phyloP scores from a whole-genome alignment of 306 rosid species.

The Ormosia emarginata region DNA sequence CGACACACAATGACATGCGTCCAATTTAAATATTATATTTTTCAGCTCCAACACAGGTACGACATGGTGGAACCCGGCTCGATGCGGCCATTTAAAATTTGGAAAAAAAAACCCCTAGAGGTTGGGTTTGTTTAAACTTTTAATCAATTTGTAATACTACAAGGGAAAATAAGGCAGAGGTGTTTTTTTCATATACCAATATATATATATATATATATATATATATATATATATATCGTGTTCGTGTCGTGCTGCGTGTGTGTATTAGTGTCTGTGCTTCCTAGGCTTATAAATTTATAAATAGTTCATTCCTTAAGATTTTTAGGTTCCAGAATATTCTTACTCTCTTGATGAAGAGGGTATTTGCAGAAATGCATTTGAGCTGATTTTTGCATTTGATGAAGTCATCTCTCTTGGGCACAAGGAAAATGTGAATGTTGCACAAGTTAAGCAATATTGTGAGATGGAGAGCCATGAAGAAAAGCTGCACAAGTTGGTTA shows the following conservation, averaged over 20 bases:
- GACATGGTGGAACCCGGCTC: not conserved
- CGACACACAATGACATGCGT: not conserved
- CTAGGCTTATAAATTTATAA: not conserved
- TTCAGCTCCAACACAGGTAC: not conserved
- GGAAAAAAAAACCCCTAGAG: too few relatives aligned
- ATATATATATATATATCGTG: too few relatives aligned
- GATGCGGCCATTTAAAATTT: not conserved
- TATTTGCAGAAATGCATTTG: constrained; percentile 77
- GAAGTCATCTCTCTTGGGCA: constrained; percentile 95
- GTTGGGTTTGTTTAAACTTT: too few relatives aligned
- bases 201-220: too few relatives aligned
- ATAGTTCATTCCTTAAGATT: constrained; percentile 45
- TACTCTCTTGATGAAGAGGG: constrained; percentile 92
- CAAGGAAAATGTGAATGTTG: constrained; percentile 81
- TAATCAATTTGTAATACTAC: too few relatives aligned
- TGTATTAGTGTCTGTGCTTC: too few relatives aligned
- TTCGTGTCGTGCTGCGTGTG: too few relatives aligned
- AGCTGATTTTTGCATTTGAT: constrained; percentile 93
- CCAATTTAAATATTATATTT: not conserved
- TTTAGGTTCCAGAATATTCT: constrained; percentile 90
- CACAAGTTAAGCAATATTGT: constrained; percentile 91
- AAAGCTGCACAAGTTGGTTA: constrained; percentile 86
- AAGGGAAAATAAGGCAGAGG: too few relatives aligned
- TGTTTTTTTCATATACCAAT: too few relatives aligned
- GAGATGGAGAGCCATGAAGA: constrained; percentile 99